Evolutionary conservation across 176 grass and related monocot genomes (phyloP), one percentile per base, ranked within the genome.

Genomic region (Cenchrus purpureus): DNA sequence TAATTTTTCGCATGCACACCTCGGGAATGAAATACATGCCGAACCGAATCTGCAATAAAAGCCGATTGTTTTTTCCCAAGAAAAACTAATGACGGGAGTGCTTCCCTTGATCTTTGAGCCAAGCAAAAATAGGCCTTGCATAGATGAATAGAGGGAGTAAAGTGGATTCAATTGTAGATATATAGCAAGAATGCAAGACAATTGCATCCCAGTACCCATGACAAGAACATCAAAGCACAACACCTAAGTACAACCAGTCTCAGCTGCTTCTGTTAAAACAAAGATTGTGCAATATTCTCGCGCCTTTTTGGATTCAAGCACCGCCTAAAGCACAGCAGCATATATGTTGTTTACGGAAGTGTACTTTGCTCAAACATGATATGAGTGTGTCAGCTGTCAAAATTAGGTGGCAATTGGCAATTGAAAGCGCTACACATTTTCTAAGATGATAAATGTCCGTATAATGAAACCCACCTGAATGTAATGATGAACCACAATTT

Each of bases 401-500:
- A 42, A 76, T 37, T 78, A 16, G 37, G 3, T 65, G 20, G 28
- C 59, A 79, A 51, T 65, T 65, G 48, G 75, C 67, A 71, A 50
- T 25, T 29, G 7, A 57, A 10, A 19, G 19, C 4, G 4, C 43
- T 65, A 83, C 46, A 67, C 17, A 42, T 44, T 81, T 53, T 44
- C 19, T 28, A 22, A 85, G 72, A 83, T 71, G 48, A 66, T 49
- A 81, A 78, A 57, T 58, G 11, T n/a, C 5, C 54, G 31, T 61
- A 62, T 65, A 32, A 50, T 80, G 74, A 55, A 53, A 87, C 69
- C 28, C 65, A 92, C 96, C 91, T 95, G 93, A 88, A 98, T 98
- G 77, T 94, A 98, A 90, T 98, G 89, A 84, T 95, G 96, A 88
- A 98, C 84, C 12, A 98, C 93, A 77, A 98, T 95, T 87, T 98